Conservation (phyloP, 768 basidiomycete species). For the Podaxis sp. region DNA sequence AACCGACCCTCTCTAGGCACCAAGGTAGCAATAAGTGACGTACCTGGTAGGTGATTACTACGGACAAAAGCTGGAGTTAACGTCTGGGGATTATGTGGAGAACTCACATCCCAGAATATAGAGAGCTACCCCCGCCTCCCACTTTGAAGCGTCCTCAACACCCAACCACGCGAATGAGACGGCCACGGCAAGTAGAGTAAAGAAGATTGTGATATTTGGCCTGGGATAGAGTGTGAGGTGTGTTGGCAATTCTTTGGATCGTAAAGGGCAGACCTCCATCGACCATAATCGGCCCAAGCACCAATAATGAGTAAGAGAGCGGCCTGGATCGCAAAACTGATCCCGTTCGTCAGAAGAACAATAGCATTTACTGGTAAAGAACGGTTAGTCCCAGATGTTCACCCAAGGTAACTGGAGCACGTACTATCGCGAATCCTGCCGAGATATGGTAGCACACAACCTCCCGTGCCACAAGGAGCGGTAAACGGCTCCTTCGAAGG, state of each 20-base stretch:
- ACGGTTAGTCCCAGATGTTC: not conserved
- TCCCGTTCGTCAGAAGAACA: conserved; percentile 75
- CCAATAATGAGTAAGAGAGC: conserved; percentile 64
- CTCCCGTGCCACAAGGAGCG: conserved; percentile 47
- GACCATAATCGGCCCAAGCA: conserved; percentile 83
- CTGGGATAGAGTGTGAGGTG: conserved; percentile 29
- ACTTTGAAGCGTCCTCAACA: conserved; percentile 62
- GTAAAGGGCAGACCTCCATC: conserved; percentile 53
- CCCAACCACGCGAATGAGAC: conserved; percentile 81
- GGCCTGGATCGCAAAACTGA: conserved; percentile 77
- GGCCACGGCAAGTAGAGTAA: conserved; percentile 62
- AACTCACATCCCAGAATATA: conserved; percentile 65
- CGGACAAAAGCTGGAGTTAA: conserved; percentile 16
- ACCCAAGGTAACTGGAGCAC: conserved; percentile 23
- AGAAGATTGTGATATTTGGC: conserved; percentile 77
- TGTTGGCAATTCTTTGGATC: not conserved
- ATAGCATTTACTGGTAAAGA: conserved; percentile 64
- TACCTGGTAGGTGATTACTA: conserved; percentile 75
- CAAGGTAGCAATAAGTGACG: not conserved
- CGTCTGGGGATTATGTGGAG: no score
- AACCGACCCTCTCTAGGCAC: not conserved
- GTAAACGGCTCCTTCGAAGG: conserved; percentile 56
- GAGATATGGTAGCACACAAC: conserved; percentile 67
- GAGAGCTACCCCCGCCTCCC: conserved; percentile 59
- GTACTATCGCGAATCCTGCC: conserved; percentile 59